Evolutionary conservation across 163 green algal species (phyloP), one percentile per base, ranked within the genome.

Genomic region (Scenedesmus sp.): DNA sequence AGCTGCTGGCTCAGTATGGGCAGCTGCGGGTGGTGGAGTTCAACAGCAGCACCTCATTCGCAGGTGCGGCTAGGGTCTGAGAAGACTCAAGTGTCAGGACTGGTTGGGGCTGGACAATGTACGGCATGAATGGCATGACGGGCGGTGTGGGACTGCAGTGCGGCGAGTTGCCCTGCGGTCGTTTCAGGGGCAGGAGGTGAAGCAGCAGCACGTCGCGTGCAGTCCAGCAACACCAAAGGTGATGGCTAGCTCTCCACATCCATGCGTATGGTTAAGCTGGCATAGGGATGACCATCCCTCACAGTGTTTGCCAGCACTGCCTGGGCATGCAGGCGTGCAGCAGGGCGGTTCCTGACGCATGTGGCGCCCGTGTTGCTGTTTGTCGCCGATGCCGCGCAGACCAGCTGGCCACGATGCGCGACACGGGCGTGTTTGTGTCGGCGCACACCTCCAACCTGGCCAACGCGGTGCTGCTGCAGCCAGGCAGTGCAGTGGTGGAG

Each of bases 391-490:
- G 56, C 22, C 20, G 20, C n/a, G 65, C 65, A 65, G 93, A 98
- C 91, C 97, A 99, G 96, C 94, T 99, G 90, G 89, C 94, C 43
- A 82, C 92, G 2, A 97, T 98, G 92, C 92, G 94, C 2, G 40
- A 86, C 20, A 97, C 97, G 0, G 93, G 94, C n/a, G 91, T 99
- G 43, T 97, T 97, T 72, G 93, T 99, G 26, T 95, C 91, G 0
- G 96, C 97, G 81, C 97, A 99, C 94, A 99, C 97, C 43, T 97
- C 93, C 56, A 97, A 97, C 78, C 94, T 99, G 24, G 97, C 97
- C 59, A 98, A 98, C 85, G 93, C 96, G 0, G 93, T 95, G 44
- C 96, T 99, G 72, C 94, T 99, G 91, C 95, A 95, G 88, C 97
- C 96, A 0, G 97, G 97, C 7, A 93, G 91, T 15, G 96, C 95